Evolutionary conservation across 768 basidiomycete genomes (phyloP), one percentile per base, ranked within the genome.

Genomic region (Termitomyces sp.): DNA sequence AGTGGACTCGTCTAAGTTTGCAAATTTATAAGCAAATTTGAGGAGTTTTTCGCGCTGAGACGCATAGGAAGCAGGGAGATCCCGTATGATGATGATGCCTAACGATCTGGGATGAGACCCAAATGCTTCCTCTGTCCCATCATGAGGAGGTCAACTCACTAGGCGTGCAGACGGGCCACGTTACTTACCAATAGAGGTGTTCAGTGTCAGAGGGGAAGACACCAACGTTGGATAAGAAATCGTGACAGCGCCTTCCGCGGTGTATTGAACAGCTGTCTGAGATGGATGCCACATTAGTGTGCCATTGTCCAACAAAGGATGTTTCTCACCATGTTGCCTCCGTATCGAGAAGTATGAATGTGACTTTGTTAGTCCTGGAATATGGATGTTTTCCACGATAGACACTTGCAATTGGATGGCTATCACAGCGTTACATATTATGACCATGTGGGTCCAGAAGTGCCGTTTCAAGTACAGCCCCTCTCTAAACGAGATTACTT

Each of bases 11-110:
- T 88, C 83, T 10, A 96, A 75, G 23, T 78, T 76, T 0, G 90
- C 86, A 67, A 98, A 94, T 28, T 77, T 73, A 71, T 91, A 83
- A 4, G 91, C 83, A 43, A 93, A 75, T 60, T 78, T 83, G 54
- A 99, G 79, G 34, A 98, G 74, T 27, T 82, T 76, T 64, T 88
- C 83, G 37, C 97, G 78, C 54, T 90, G 80, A 2, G 61, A 54
- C 10, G 69, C 63, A 63, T 91, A 99, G 41, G 72, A 73, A 3
- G 68, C 61, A 1, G 95, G 97, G 30, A 99, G 75, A 72, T 94
- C 93, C 61, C 81, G 81, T 60, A 95, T 78, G 47, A 96, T 70
- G 58, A 96, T 78, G 60, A 97, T 86, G 1, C 94, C 94, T 50
- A 95, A 74, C 44, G 84, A 86, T 50, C 84, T 73, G 8, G 88